Percentiles rank a stretch among this genome's conserved stretches.
phyloP scores from a whole-genome alignment of 2,329 filamentous ascomycete species.

The Botryosphaeria agaves region DNA sequence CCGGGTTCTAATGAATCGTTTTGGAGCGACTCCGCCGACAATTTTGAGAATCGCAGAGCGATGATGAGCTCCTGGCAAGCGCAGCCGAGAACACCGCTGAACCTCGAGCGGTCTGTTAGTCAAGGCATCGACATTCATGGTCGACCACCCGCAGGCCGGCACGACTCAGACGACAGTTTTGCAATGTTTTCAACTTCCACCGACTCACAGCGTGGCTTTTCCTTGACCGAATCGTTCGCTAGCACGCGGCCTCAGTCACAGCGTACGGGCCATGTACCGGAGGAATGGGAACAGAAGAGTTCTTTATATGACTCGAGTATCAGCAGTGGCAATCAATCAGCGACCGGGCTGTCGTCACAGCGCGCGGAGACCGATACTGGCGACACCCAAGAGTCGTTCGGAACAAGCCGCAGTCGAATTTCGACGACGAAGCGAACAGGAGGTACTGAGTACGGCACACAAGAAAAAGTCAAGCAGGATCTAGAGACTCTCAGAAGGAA shows the following conservation, averaged over 20 bases:
- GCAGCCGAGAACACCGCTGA: slow-evolving; percentile 10
- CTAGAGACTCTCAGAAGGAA: slow-evolving; percentile 20
- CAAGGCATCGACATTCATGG: slow-evolving; percentile 12
- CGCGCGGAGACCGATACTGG: too few species aligned
- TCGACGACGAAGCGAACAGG: not conserved
- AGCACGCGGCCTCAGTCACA: slow-evolving; percentile 8
- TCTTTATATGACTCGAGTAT: too few species aligned
- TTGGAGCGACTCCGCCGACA: too few species aligned
- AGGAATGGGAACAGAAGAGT: not conserved
- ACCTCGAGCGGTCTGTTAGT: slow-evolving; percentile 9
- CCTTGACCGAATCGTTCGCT: slow-evolving; percentile 32
- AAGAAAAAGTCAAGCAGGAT: slow-evolving; percentile 14
- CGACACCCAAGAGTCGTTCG: too few species aligned
- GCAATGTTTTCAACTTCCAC: slow-evolving; percentile 46
- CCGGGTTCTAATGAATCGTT: too few species aligned
- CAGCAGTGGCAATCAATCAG: too few species aligned
- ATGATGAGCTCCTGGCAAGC: slow-evolving; percentile 3
- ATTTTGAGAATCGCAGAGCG: slow-evolving; percentile 9
- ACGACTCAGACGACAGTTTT: slow-evolving; percentile 44
- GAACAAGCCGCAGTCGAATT: too few species aligned
- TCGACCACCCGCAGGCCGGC: slow-evolving; percentile 24
- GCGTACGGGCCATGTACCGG: slow-evolving; percentile 7
- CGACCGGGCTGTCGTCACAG: too few species aligned
- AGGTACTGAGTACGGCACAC: slow-evolving; percentile 9
- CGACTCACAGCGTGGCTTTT: slow-evolving; percentile 35